Evolutionary conservation across 2,329 filamentous ascomycete species (phyloP), one percentile per base, ranked within the genome.

Genomic region (Penicillium sp.): DNA sequence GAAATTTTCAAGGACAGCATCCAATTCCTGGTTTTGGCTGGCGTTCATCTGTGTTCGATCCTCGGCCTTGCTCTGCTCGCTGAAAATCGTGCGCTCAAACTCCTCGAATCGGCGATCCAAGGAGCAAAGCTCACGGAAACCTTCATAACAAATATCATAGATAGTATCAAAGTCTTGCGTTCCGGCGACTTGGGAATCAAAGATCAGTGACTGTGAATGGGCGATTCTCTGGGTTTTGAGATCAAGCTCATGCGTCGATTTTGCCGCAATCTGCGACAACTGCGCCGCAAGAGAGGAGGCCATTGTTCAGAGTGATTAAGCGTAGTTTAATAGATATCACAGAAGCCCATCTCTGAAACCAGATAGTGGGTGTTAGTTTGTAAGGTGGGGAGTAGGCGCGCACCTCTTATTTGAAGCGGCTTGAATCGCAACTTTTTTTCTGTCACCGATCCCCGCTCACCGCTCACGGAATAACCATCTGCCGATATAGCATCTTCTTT

Each of bases 131-230:
- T 99, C 95, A 62, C 92, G 86, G 70, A 93, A 99, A 2, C 93
- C 95, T 69, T 96, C 90, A 64, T 87, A 82, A 72, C 93, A 98
- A 72, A 96, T 85, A 55, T 89, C 85, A 73, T 90, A 98, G 57
- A 99, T 84, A 5, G 88, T 90, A 70, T 96, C 90, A 74, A 93
- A 96, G 69, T 88, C 95, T 79, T 99, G 95, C 16, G 87, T 87
- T 6, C 90, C 88, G 50, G 95, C 95, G 66, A 93, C 83, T 70
- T 87, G 86, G 58, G 90, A 84, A 67, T 96, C 93, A 79, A 96
- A 99, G 58, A 99, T 90, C 60, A 99, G 80, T 52, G 95, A 99
- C 76, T 97, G 93, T 63, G 91, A 91, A 78, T 99, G 95, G 61
- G 91, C 87, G 59, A 90, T 86, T 76, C 92, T 93, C 79, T 97